Base-by-base conservation (phyloP, 352 stramenopile species). In the Pythium scleroteichum region DNA sequence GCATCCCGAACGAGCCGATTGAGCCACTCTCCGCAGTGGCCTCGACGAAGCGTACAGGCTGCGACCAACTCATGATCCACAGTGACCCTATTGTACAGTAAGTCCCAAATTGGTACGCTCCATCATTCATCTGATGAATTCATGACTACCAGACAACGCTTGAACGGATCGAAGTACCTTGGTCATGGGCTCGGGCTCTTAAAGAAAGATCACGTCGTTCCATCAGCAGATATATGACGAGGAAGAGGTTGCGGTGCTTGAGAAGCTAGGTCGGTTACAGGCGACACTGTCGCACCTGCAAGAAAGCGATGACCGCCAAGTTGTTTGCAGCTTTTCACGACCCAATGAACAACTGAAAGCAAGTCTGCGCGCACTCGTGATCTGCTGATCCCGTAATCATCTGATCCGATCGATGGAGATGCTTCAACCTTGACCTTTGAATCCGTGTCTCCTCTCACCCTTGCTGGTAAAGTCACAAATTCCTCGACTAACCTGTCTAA, bases 201-300 rank as follows among this genome's bases (percentile, higher is more conserved):
- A n/a, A 91, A 91, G 69, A 87, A 78, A 48, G 66, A 91, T 64
- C 78, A 90, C 64, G 75, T 88, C 35, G 72, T 87, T 8, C 59
- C 62, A 8, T 59, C 66, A 12, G 78, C 71, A 24, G 73, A 80
- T 19, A 48, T 24, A 46, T 60, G 40, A 61, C 42, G 32, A 13
- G n/a, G 19, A 42, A 27, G 26, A 3, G 7, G 14, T 2, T 9
- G 19, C 20, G 9, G 22, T 7, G n/a, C 7, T 23, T 13, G 1
- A n/a, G 12, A 4, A 44, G 23, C 32, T 32, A 1, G 14, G 23
- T 44, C n/a, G 13, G 24, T 12, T 4, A 16, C 19, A 38, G 4
- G 50, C 24, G 17, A 10, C 12, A 22, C 10, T 4, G 4, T 14
- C 23, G 4, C 19, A 12, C 38, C 3, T 6, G n/a, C 23, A 8